phyloP scores from a whole-genome alignment of 2,329 filamentous ascomycete species.

The Penicillium sp. region DNA sequence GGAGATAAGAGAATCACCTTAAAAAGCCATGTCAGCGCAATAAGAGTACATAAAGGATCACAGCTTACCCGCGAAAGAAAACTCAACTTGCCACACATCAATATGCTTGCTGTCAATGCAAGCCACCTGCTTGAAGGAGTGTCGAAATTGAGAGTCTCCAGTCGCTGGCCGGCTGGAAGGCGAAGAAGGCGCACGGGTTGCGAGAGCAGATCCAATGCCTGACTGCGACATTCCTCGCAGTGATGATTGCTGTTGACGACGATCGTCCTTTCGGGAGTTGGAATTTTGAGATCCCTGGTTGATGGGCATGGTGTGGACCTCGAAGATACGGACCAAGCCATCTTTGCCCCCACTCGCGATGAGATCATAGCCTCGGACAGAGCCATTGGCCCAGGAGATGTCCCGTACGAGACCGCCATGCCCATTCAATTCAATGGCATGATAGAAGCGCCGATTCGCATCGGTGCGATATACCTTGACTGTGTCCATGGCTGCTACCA shows the following conservation, averaged over 20 bases:
- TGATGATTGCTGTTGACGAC: slow-evolving; percentile 26
- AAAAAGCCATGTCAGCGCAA: slow-evolving; percentile 1
- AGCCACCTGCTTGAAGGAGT: slow-evolving; percentile 42
- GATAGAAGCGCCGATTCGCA: slow-evolving; percentile 75
- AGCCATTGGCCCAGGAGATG: slow-evolving; percentile 88
- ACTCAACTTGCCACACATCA: slow-evolving; percentile 47
- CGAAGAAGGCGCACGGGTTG: slow-evolving; percentile 33
- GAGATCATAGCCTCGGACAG: slow-evolving; percentile 83
- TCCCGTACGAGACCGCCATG: slow-evolving; percentile 79
- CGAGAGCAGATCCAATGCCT: slow-evolving; percentile 43
- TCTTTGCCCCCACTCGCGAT: slow-evolving; percentile 93
- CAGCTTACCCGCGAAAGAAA: slow-evolving; percentile 42
- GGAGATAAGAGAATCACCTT: slow-evolving; percentile 45
- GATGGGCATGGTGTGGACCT: slow-evolving; percentile 47
- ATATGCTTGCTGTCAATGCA: slow-evolving; percentile 45
- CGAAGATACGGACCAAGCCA: slow-evolving; percentile 83
- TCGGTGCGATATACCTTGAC: slow-evolving; percentile 81
- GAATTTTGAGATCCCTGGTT: slow-evolving; percentile 27
- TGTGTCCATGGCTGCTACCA: slow-evolving; percentile 80
- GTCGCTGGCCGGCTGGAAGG: slow-evolving; percentile 32
- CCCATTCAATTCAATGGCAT: slow-evolving; percentile 70
- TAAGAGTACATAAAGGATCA: background rate
- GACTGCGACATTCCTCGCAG: slow-evolving; percentile 38
- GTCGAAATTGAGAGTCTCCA: slow-evolving; percentile 40
- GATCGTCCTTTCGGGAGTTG: slow-evolving; percentile 28